phyloP scores from a whole-genome alignment of 306 rosid genomes.

The Medicago ruthenica region DNA sequence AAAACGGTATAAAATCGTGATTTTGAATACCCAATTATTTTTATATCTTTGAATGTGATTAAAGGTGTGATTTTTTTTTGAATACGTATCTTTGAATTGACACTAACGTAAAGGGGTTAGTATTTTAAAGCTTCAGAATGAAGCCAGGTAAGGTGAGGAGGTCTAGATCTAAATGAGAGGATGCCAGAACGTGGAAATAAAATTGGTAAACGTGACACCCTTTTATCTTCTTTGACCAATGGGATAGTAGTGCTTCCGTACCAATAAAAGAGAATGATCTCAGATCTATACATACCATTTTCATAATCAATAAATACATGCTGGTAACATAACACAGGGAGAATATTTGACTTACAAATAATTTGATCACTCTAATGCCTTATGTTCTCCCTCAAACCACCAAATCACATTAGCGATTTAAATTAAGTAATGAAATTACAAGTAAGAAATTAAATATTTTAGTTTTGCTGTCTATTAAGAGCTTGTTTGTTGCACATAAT shows the following conservation, averaged over 20 bases:
- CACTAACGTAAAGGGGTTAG: slow-evolving; percentile 32
- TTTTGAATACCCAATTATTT: slow-evolving; percentile 12
- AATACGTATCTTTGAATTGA: slow-evolving; percentile 30
- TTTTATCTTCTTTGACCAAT: slow-evolving; percentile 28
- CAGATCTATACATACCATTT: slow-evolving; percentile 28
- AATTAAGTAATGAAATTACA: neutral
- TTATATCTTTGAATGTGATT: too few species aligned
- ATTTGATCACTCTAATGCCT: too few species aligned
- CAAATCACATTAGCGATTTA: neutral
- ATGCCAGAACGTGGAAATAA: slow-evolving; percentile 37
- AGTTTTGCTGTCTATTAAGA: neutral
- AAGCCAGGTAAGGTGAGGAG: neutral
- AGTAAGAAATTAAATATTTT: neutral
- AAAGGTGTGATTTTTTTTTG: too few species aligned
- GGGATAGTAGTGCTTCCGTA: neutral
- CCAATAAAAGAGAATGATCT: slow-evolving; percentile 22
- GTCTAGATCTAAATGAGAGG: slow-evolving; percentile 30
- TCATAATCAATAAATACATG: too few species aligned
- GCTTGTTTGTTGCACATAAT: too few species aligned
- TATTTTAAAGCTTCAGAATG: slow-evolving; percentile 11
- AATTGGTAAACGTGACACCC: slow-evolving; percentile 25
- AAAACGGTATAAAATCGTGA: slow-evolving; percentile 23
- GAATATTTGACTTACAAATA: too few species aligned
- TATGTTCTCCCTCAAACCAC: neutral
- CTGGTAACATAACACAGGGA: too few species aligned